These are phyloP conservation scores for Phytophthora uliginosa DNA, from an alignment of 352 stramenopile species.

Conservation along the genomic window DNA sequence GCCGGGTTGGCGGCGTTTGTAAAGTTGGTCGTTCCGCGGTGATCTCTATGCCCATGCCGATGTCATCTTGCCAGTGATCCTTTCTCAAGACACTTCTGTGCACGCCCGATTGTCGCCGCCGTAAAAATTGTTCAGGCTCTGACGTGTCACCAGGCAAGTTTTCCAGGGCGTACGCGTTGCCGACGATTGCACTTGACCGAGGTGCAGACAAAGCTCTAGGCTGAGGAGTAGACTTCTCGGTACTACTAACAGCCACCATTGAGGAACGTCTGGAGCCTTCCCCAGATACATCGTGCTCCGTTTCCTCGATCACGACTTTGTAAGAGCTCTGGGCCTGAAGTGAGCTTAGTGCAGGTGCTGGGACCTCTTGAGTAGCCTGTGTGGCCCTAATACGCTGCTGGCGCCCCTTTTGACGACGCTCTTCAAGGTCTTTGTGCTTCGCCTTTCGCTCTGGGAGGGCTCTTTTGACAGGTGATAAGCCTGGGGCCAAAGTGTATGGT, in stretches of 20 bases:
- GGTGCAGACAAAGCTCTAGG: constrained; percentile 30
- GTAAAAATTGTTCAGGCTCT: constrained; percentile 72
- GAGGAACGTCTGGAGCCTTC: constrained; percentile 19
- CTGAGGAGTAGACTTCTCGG: constrained; percentile 13
- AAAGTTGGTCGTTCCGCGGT: constrained; percentile 52
- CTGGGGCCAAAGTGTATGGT: constrained; percentile 14
- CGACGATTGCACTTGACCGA: constrained; percentile 37
- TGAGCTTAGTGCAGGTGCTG: constrained; percentile 4
- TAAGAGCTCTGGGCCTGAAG: constrained; percentile 27
- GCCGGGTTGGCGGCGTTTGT: constrained; percentile 17
- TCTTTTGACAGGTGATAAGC: constrained; percentile 31
- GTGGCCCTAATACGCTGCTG: constrained; percentile 54
- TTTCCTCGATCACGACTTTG: constrained; percentile 24
- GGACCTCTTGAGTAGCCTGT: constrained; percentile 27
- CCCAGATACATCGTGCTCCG: constrained; percentile 12
- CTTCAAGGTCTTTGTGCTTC: constrained; percentile 71
- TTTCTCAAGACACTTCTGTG: constrained; percentile 56
- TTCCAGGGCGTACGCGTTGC: constrained; percentile 36
- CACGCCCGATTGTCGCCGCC: constrained; percentile 35
- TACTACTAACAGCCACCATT: constrained; percentile 9
- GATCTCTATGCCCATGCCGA: constrained; percentile 67
- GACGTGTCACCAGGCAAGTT: constrained; percentile 13
- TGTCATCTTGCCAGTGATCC: constrained; percentile 48
- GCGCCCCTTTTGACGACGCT: constrained; percentile 63
- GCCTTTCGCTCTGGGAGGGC: constrained; percentile 66